Base-by-base conservation (phyloP, 2,329 filamentous ascomycete genomes). In the Colletotrichum abscissum region DNA sequence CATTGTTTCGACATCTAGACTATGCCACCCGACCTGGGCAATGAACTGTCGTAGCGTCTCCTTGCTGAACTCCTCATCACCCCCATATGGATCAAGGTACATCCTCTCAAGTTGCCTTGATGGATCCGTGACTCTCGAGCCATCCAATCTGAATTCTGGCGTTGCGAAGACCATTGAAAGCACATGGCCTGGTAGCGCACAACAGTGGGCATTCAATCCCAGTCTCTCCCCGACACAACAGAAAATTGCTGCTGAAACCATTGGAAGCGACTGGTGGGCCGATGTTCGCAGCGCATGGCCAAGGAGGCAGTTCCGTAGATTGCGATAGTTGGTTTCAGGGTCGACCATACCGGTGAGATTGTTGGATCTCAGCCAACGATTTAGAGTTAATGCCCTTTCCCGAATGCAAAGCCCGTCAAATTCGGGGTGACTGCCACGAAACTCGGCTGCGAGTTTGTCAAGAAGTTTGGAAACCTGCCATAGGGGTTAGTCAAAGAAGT, bases 161-260 rank as follows among this genome's bases (percentile, higher is more conserved):
- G 88, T 87, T 5, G 93, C 89, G 63, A 89, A 87, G 14, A 98
- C 90, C 65, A 97, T 91, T 22, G 91, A 93, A 79, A 97, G 93
- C 16, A 98, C 94, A 79, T 98, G 95, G 75, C 91, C 93, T 4
- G 96, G 95, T 78, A 96, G 94, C 56, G 93, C 92, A 77, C 94
- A 96, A 67, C 94, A 95, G 42, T 91, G 90, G 0, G 95, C 94
- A 76, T 92, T 88, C 59, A 99, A 82, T 1, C 93, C 93, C 14
- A 98, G 80, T 49, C 93, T 89, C 67, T 90, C 88, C 1, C 95
- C 95, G 19, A 98, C 82, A 70, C 91, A 92, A 79, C 93, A 97
- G 82, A 93, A 99, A 75, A 98, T 97, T 73, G 92, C 93, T 68
- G 93, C 93, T 1, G 95, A 97, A 74, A 98, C 93, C 63, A 98